These are phyloP conservation scores for Hypomyces perniciosus DNA, from an alignment of 2,329 filamentous ascomycete genomes.

Conservation along the genomic window DNA sequence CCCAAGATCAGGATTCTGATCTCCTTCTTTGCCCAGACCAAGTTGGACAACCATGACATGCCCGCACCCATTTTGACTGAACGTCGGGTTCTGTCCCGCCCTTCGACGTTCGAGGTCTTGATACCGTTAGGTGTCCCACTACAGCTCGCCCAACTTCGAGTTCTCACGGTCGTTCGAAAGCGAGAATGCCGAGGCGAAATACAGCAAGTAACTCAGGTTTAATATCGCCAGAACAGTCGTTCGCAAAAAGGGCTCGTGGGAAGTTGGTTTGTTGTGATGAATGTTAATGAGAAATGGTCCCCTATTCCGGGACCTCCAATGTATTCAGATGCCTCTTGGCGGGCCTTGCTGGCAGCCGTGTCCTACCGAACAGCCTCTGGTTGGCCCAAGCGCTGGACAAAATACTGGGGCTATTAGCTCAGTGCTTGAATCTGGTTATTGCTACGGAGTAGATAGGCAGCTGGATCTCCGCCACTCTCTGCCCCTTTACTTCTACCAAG, in stretches of 20 bases:
- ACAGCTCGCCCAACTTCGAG: too few relatives aligned
- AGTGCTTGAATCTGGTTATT: background rate
- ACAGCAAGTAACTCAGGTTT: background rate
- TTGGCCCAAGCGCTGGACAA: constrained; percentile 26
- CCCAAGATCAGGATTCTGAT: constrained; percentile 93
- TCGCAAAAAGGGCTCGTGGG: constrained; percentile 18
- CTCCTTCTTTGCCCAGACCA: constrained; percentile 93
- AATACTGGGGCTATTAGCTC: constrained; percentile 8
- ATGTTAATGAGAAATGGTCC: constrained; percentile 22
- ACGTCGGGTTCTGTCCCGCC: background rate
- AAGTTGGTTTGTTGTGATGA: constrained; percentile 13
- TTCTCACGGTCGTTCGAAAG: background rate
- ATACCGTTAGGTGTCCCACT: background rate
- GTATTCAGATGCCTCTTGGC: constrained; percentile 16
- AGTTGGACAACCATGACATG: constrained; percentile 63
- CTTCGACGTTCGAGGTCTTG: background rate
- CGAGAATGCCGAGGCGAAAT: constrained; percentile 3
- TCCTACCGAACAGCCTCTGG: constrained; percentile 21
- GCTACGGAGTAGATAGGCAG: too few relatives aligned
- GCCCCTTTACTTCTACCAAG: background rate
- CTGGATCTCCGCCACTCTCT: too few relatives aligned
- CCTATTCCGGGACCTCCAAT: constrained; percentile 25
- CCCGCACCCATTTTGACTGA: constrained; percentile 53
- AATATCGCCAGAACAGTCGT: constrained; percentile 10
- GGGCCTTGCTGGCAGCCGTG: constrained; percentile 21